Evolutionary conservation across 1,284 basidiomycete species (phyloP).

Genomic region (Cryptococcus jaspeensis): DNA sequence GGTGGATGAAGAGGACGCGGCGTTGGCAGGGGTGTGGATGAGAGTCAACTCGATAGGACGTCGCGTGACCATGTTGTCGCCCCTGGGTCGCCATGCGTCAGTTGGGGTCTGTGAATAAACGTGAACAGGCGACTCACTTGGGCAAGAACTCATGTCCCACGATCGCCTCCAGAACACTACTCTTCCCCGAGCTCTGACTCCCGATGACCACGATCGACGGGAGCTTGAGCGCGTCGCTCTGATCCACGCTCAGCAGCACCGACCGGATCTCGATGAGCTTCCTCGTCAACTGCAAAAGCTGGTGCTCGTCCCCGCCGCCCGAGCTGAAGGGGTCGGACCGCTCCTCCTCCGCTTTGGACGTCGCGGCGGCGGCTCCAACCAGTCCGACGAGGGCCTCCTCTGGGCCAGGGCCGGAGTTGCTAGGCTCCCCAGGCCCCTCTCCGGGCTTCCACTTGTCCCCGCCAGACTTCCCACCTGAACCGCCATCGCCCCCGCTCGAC

Average conservation of each 20-base stretch:
- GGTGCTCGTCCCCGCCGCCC: slow-evolving; percentile 34
- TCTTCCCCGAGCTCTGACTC: slow-evolving; percentile 97
- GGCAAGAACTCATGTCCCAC: slow-evolving; percentile 98
- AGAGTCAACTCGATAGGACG: slow-evolving; percentile 97
- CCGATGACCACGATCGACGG: slow-evolving; percentile 98
- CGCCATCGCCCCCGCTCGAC: slow-evolving; percentile 17
- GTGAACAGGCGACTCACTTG: slow-evolving; percentile 62
- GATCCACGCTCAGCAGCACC: slow-evolving; percentile 91
- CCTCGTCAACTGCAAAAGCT: slow-evolving; percentile 82
- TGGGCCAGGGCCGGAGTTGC: slow-evolving; percentile 11
- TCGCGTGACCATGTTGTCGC: slow-evolving; percentile 99
- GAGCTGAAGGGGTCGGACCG: slow-evolving; percentile 9
- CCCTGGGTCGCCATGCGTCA: slow-evolving; percentile 57
- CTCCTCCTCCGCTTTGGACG: slow-evolving; percentile 16
- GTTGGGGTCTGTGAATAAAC: not conserved
- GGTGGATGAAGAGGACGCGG: slow-evolving; percentile 54
- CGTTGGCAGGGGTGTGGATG: slow-evolving; percentile 74
- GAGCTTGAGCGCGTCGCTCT: slow-evolving; percentile 87
- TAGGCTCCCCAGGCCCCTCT: slow-evolving; percentile 36
- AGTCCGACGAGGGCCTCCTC: slow-evolving; percentile 30
- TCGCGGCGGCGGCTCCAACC: slow-evolving; percentile 23
- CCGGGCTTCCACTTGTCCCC: slow-evolving; percentile 28
- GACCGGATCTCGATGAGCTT: slow-evolving; percentile 95
- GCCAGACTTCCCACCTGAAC: slow-evolving; percentile 8
- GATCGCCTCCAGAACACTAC: slow-evolving; percentile 93